A percentile compares a stretch with the other conserved stretches of the same genome.
Evolutionary conservation across 73 alveolate species (phyloP).

Genomic region (Paramecium primaurelia): DNA sequence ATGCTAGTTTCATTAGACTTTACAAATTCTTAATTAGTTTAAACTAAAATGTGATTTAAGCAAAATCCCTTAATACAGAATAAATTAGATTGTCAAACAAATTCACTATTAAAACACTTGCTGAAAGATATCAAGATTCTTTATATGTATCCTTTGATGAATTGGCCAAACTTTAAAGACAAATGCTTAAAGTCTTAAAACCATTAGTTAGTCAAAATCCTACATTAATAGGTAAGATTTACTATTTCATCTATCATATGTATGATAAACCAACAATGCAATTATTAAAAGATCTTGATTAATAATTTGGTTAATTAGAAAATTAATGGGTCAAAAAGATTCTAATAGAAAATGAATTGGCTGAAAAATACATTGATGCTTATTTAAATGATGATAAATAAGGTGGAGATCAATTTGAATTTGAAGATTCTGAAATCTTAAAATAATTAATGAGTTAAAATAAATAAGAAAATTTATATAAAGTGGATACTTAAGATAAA

Average conservation of each 20-base stretch:
- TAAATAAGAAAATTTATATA: neutral
- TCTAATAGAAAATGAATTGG: neutral
- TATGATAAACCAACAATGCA: neutral
- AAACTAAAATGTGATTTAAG: neutral
- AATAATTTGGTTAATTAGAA: neutral
- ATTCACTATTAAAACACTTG: neutral
- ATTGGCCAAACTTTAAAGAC: neutral
- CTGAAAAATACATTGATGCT: neutral
- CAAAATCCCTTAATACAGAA: neutral
- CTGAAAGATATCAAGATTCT: neutral
- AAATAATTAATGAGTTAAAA: neutral
- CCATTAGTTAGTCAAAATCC: neutral
- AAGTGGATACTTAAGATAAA: neutral
- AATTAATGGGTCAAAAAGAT: constrained; percentile 8
- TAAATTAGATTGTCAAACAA: neutral
- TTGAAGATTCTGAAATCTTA: constrained; percentile 14
- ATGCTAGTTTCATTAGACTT: neutral
- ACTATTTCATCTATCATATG: constrained; percentile 40
- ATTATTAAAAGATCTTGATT: neutral
- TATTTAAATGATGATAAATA: neutral
- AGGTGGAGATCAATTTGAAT: neutral
- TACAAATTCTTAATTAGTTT: constrained; percentile 10
- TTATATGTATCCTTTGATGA: neutral
- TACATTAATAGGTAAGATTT: neutral
- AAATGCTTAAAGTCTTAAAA: neutral